Evolutionary conservation across 768 basidiomycete species (phyloP).

Genomic region (Cyclocybe cylindracea): DNA sequence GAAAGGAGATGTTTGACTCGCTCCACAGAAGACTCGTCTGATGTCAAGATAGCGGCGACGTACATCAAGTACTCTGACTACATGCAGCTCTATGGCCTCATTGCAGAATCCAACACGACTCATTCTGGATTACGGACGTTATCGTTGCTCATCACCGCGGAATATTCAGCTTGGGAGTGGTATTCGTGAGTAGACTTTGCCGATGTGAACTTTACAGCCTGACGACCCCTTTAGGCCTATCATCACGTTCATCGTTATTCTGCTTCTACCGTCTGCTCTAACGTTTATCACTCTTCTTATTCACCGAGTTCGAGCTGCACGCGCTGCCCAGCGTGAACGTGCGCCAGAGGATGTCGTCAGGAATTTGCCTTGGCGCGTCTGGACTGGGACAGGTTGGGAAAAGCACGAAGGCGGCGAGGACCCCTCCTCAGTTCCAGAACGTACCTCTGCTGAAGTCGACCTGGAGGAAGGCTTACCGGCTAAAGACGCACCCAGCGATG

Average conservation of each 20-base stretch:
- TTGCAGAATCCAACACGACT: slow-evolving; percentile 73
- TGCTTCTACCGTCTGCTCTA: slow-evolving; percentile 87
- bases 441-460: slow-evolving; percentile 31
- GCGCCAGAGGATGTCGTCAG: slow-evolving; percentile 82
- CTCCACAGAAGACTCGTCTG: slow-evolving; percentile 74
- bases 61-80: slow-evolving; percentile 90
- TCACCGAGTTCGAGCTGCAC: slow-evolving; percentile 82
- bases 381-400: slow-evolving; percentile 82
- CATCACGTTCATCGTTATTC: slow-evolving; percentile 82
- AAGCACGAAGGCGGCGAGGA: slow-evolving; percentile 58
- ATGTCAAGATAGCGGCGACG: slow-evolving; percentile 81
- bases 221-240: slow-evolving; percentile 57
- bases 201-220: background rate
- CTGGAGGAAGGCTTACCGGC: slow-evolving; percentile 36
- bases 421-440: slow-evolving; percentile 23
- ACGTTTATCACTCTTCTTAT: slow-evolving; percentile 89
- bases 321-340: slow-evolving; percentile 81
- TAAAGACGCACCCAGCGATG: slow-evolving; percentile 16
- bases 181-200: slow-evolving; percentile 66
- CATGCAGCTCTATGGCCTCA: slow-evolving; percentile 63
- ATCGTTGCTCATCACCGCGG: slow-evolving; percentile 74
- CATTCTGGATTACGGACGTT: slow-evolving; percentile 77
- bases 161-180: slow-evolving; percentile 90
- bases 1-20: slow-evolving; percentile 8
- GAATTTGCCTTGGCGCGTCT: slow-evolving; percentile 78